Base-by-base conservation (phyloP, 805 yeast genomes). In the Candida piceae region DNA sequence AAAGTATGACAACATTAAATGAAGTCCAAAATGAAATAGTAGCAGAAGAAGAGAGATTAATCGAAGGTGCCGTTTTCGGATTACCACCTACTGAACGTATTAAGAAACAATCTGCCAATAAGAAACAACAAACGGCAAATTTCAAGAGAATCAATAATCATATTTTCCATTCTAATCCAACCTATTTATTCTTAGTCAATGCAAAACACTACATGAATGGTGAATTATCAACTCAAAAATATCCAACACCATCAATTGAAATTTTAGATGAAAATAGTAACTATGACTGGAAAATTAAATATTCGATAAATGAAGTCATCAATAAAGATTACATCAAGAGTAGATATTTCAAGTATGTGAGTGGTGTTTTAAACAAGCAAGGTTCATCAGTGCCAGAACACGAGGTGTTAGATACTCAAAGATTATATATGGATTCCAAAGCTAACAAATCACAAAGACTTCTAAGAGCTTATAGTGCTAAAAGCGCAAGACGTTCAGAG, bases 121-220 rank as follows among this genome's bases (percentile, higher is more conserved):
- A 44, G 16, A 23, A 41, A 3, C 32, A 38, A 10, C 49, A 44
- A 10, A 41, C 31, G 32, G 21, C 36, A 5, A 45, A 45, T 24
- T 52, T 46, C 31, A 37, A 29, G 16, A 24, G 24, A 16, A 33
- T 51, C 9, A 58, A 52, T 38, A 32, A 42, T 23, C 31, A 36
- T 41, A 36, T 51, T 17, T 29, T 32, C 15, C 39, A 46, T 10
- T 33, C 42, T 2, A 31, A 42, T 13, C 45, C 43, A 16, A 38
- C 44, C 17, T 45, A 62, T 31, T 75, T 75, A 11, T 69, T 64
- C 45, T 58, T 60, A 28, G 42, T 73, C 8, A 45, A 43, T 5
- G 57, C 66, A 0, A 49, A 57, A 8, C 70, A 69, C 45, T 46
- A 40, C 18, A 60, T 67, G 38, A 56, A 66, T 32, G 67, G 60